Percentiles rank a stretch among this genome's conserved stretches.
Evolutionary conservation across 2,329 filamentous ascomycete genomes (phyloP).

Genomic region (Amesomyces nigricolor): DNA sequence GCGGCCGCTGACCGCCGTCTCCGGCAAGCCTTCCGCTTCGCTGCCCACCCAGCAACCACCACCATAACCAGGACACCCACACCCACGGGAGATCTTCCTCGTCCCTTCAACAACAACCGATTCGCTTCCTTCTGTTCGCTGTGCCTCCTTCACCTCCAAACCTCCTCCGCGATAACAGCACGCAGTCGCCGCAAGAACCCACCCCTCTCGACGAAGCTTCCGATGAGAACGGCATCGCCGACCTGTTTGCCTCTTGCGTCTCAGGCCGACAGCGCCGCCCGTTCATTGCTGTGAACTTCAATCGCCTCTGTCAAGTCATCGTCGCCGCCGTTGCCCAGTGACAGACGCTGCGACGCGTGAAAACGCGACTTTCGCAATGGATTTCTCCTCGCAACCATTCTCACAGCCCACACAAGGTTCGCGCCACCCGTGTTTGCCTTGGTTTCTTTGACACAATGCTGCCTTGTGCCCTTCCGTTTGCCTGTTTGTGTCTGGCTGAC

Average conservation of each 20-base stretch:
- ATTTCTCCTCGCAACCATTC: slow-evolving; percentile 15
- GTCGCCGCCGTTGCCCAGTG: not conserved
- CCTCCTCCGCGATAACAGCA: no score
- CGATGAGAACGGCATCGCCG: slow-evolving; percentile 1
- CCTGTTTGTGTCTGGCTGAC: slow-evolving; percentile 1
- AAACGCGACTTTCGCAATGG: slow-evolving; percentile 20
- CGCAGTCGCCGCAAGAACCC: no score
- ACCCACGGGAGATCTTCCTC: not conserved
- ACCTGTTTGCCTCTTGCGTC: no score
- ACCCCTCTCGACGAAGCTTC: not conserved
- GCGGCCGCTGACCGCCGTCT: slow-evolving; percentile 12
- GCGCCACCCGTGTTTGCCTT: slow-evolving; percentile 9
- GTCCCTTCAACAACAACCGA: slow-evolving; percentile 14
- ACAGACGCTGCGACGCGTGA: not conserved
- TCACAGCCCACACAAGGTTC: slow-evolving; percentile 25
- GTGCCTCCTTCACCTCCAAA: not conserved
- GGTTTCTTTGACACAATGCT: not conserved
- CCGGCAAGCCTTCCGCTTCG: slow-evolving; percentile 24
- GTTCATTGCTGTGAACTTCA: slow-evolving; percentile 9
- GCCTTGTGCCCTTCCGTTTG: not conserved
- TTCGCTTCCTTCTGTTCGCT: slow-evolving; percentile 4
- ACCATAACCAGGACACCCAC: not conserved
- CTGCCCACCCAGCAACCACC: slow-evolving; percentile 13
- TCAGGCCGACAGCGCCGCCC: not conserved
- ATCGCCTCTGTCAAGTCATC: not conserved